Base-by-base conservation (phyloP, 1,139 yeast species). In the Yamadazyma spencermartinsiae region DNA sequence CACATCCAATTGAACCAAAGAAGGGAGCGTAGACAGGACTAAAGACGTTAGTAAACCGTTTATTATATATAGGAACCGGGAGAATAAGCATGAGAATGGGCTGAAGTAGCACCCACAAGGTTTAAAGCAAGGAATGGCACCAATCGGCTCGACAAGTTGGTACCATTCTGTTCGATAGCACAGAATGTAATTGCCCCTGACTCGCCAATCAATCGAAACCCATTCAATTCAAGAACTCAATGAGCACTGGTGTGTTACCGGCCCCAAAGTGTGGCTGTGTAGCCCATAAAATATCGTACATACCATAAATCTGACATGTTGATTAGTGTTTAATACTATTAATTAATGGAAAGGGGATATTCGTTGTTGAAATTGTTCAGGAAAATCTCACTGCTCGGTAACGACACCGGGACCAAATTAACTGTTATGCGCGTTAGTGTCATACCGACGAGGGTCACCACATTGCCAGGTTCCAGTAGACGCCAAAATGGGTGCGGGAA, bases 1-100 rank as follows among this genome's bases (percentile, higher is more conserved):
- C 96, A 76, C 98, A 94, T 61, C 98, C 98, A 65, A 92, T 87
- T 55, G 97, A 90, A 63, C 96, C 96, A 65, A 89, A 87, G 74
- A 89, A 89, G 64, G 97, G 96, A 61, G 88, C 87, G 62, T 82
- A 82, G 68, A 82, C 87, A 58, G 88, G 88, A 65, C 87, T 80
- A 61, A 5, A 39, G 12, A 28, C 24, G 59, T 54, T 51, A 55
- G 59, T 50, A 46, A 24, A 20, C 23, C 23, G 23, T 20, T 10
- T 7, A 20, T 7, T 7, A 20, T 20, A 10, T 20, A 20, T 20
- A 20, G 10, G 23, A 10, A 10, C n/a, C 23, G 23, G 23, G 9
- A 20, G 23, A 20, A 20, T 7, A 20, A 20, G 23, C 7, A 20
- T 20, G 23, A 20, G 10, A n/a, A n/a, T n/a, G n/a, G n/a, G n/a